Base-by-base conservation (phyloP, 2,329 filamentous ascomycete species). In the Cladorrhinum sp. region DNA sequence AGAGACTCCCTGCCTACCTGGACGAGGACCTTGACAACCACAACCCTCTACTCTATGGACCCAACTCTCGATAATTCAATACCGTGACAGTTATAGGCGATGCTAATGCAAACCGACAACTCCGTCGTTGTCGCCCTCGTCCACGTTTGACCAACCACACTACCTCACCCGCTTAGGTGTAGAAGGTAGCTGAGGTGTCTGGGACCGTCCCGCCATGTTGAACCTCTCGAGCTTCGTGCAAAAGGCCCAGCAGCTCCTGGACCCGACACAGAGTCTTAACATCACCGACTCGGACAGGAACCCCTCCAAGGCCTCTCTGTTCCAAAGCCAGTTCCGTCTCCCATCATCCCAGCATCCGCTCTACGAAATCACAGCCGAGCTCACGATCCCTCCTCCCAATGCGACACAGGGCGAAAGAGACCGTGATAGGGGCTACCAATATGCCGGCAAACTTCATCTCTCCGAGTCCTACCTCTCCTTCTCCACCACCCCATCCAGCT, bases 391-490 rank as follows among this genome's bases (percentile, higher is more conserved):
- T 58, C 87, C 85, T 64, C 85, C 85, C 65, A 90, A 88, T 75
- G 83, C 79, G 67, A 87, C 83, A 62, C 85, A 88, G 53, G 87
- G 88, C 62, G 90, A 91, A 68, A 87, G 87, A 74, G 84, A 88
- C 65, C 84, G 85, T 58, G 86, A 87, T 61, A 82, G 85, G 68
- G 91, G 92, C 67, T 96, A 90, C 76, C 90, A 93, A 72, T 98
- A 99, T 78, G 87, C 88, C 23, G 95, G 95, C 55, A 93, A 93
- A 75, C 84, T 99, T 56, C 93, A 99, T 74, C 80, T 99, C 65
- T 97, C 92, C 74, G 93, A 99, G 77, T 85, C 90, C 68, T 99
- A 90, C 76, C 86, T 99, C 68, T 98, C 93, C 81, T 99, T 99
- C 79, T 97, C 93, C 0, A 97, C 95, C 7, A 91, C 95, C 56